phyloP scores from a whole-genome alignment of 129 eudicot species.

The Tagetes patula region DNA sequence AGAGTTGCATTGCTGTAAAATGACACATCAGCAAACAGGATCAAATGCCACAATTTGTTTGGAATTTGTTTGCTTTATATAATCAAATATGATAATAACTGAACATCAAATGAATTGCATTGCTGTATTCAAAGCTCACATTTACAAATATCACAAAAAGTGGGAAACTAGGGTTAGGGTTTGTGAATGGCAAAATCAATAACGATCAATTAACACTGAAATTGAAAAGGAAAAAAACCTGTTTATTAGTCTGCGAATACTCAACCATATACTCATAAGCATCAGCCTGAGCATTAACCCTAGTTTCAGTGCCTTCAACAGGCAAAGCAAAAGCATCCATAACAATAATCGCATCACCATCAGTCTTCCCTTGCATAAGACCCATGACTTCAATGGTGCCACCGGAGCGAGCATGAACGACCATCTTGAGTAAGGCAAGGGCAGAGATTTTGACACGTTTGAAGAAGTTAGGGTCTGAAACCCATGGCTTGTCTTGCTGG shows the following conservation, averaged over 20 bases:
- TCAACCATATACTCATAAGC: slow-evolving; percentile 99
- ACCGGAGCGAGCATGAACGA: slow-evolving; percentile 92
- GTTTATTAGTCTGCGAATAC: slow-evolving; percentile 79
- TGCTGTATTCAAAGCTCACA: neutral
- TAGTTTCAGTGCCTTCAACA: slow-evolving; percentile 96
- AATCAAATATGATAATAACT: neutral
- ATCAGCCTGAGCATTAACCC: slow-evolving; percentile 99
- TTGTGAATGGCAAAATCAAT: neutral
- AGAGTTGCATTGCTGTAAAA: too few relatives aligned
- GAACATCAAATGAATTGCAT: slow-evolving; percentile 1
- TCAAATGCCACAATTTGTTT: too few relatives aligned
- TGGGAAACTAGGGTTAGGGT: slow-evolving; percentile 22
- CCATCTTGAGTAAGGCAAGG: slow-evolving; percentile 90
- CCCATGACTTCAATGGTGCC: slow-evolving; percentile 97
- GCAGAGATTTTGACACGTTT: slow-evolving; percentile 92
- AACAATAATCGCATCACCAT: slow-evolving; percentile 87
- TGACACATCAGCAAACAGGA: too few relatives aligned
- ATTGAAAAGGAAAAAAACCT: slow-evolving; percentile 37
- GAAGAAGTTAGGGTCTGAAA: slow-evolving; percentile 78
- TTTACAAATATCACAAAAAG: neutral
- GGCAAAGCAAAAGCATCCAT: slow-evolving; percentile 98
- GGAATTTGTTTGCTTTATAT: too few relatives aligned
- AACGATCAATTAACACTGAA: neutral
- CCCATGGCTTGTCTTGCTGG: slow-evolving; percentile 92
- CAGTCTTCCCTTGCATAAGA: slow-evolving; percentile 95